Evolutionary conservation across 1,284 basidiomycete genomes (phyloP).

Genomic region (Testicularia cyperi): DNA sequence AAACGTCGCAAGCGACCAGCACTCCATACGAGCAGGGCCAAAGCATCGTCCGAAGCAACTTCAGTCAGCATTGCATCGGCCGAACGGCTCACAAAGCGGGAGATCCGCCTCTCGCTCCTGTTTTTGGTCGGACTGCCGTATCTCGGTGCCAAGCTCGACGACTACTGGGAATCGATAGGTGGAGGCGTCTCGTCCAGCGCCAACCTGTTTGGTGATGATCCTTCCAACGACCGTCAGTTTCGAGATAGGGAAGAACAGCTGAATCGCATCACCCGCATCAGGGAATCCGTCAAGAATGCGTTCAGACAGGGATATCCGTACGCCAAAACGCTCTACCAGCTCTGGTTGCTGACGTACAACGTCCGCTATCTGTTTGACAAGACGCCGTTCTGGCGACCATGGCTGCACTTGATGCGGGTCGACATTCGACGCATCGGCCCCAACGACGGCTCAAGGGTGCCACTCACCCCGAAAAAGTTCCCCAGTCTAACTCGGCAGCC

Average conservation of each 20-base stretch:
- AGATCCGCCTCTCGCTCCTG: slow-evolving; percentile 27
- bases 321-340: slow-evolving; percentile 74
- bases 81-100: slow-evolving; percentile 33
- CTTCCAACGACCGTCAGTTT: no score
- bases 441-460: slow-evolving; percentile 29
- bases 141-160: slow-evolving; percentile 80
- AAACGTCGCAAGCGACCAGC: slow-evolving; percentile 74
- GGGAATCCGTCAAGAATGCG: no score
- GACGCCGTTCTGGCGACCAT: slow-evolving; percentile 86
- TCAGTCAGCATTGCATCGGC: slow-evolving; percentile 3
- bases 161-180: slow-evolving; percentile 85
- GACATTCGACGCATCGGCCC: slow-evolving; percentile 74
- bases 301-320: slow-evolving; percentile 81
- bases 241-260: no score
- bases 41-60: slow-evolving; percentile 5
- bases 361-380: slow-evolving; percentile 86
- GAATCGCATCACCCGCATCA: no score
- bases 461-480: slow-evolving; percentile 28
- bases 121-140: slow-evolving; percentile 83
- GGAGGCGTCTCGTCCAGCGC: slow-evolving; percentile 68
- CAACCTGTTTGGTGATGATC: slow-evolving; percentile 65
- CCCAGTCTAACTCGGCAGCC: slow-evolving; percentile 38
- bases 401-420: slow-evolving; percentile 80
- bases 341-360: slow-evolving; percentile 77
- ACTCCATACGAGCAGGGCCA: slow-evolving; percentile 22